Base-by-base conservation (phyloP, 1,284 basidiomycete species). In the Schizophyllum commune region DNA sequence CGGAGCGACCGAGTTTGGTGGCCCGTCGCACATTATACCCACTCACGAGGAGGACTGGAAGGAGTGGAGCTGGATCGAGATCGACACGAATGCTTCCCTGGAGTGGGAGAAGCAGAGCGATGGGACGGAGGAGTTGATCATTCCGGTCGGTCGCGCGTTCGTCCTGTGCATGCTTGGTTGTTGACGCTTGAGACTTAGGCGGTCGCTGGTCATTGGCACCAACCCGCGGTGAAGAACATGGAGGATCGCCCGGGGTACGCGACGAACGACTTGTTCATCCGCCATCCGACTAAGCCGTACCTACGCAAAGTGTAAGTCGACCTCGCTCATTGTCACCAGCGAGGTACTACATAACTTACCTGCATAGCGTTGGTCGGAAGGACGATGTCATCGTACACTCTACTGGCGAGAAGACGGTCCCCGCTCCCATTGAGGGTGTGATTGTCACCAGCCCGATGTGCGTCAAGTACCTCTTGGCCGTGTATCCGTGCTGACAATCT, bases 121-220 rank as follows among this genome's bases (percentile, higher is more conserved):
- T 65, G 77, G 75, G 32, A 74, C 71, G 1, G 79, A 71, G 58
- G 77, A 79, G 61, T 68, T 67, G 20, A 75, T 77, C 34, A 67
- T 75, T 58, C 56, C 77, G 64, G 77, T 78, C 34, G 9, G 73
- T 68, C 5, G 56, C 58, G n/a, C 32, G 32, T 58, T 58, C 20
- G 32, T 58, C 57, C 20, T 21, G 17, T 32, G 20, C n/a, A 19
- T 59, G 17, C 3, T 19, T 20, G 27, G 27, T 3, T 27, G 27
- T 27, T 27, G 57, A 22, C 58, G 33, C 34, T 32, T 11, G 32
- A 20, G n/a, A 21, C 33, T 52, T 33, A 15, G 11, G 22, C 34
- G 34, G 19, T 34, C 27, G 32, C 55, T 13, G 56, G 52, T 34
- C 58, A 63, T 55, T 19, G 52, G 9, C 27, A 32, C 47, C 21